phyloP scores from a whole-genome alignment of 176 grass and related monocot genomes.

The Rhynchospora pubera region DNA sequence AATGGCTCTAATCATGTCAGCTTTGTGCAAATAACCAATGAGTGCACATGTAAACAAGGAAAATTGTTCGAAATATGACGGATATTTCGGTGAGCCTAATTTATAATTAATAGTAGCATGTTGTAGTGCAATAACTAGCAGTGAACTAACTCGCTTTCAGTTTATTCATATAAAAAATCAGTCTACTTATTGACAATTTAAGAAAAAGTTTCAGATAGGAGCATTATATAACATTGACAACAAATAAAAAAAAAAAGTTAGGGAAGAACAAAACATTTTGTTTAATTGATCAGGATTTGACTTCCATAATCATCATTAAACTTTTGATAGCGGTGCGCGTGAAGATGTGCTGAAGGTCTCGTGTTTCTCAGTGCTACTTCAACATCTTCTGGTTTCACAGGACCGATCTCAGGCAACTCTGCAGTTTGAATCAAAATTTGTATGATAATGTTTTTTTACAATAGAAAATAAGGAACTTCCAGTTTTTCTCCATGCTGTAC shows the following conservation, averaged over 20 bases:
- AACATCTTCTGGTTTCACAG: slow-evolving; percentile 50
- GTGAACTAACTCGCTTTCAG: background rate
- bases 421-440: slow-evolving; percentile 8
- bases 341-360: slow-evolving; percentile 78
- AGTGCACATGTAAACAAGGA: too few species aligned
- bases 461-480: too few species aligned
- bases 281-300: slow-evolving; percentile 37
- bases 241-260: background rate
- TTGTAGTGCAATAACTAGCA: background rate
- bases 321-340: slow-evolving; percentile 73
- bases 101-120: background rate
- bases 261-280: background rate
- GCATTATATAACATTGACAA: slow-evolving; percentile 1
- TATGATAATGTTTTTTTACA: background rate
- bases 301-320: slow-evolving; percentile 90
- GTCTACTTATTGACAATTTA: background rate
- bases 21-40: too few species aligned
- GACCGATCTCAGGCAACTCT: slow-evolving; percentile 75
- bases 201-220: background rate
- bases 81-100: too few species aligned
- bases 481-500: too few species aligned
- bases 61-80: too few species aligned
- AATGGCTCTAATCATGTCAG: too few species aligned
- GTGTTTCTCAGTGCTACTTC: slow-evolving; percentile 80
- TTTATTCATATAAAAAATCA: background rate